Percentiles rank a stretch among this genome's conserved stretches.
Evolutionary conservation across 257 asterid species (phyloP).

Genomic region (Lycium barbarum): DNA sequence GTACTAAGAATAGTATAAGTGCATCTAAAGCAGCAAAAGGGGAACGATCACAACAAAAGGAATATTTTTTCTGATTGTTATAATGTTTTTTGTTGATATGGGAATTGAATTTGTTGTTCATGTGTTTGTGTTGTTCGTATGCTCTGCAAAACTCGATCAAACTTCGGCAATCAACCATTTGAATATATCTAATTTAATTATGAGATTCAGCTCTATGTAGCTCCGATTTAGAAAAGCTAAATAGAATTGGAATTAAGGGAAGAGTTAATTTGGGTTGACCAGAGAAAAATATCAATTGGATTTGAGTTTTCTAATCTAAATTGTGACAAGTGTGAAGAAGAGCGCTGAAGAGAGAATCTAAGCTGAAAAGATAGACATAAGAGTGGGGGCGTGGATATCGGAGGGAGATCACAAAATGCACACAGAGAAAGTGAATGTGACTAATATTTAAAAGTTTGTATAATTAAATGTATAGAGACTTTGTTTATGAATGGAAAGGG

Average conservation of each 20-base stretch:
- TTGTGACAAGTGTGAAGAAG: neutral
- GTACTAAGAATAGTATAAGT: slow-evolving; percentile 44
- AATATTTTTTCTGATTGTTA: slow-evolving; percentile 38
- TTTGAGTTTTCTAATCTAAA: neutral
- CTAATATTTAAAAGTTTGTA: neutral
- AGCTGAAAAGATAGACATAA: slow-evolving; percentile 2
- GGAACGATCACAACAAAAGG: slow-evolving; percentile 49
- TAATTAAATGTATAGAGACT: neutral
- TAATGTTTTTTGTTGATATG: slow-evolving; percentile 23
- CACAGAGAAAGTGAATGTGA: neutral
- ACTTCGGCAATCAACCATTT: slow-evolving; percentile 65
- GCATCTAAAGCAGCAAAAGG: slow-evolving; percentile 58
- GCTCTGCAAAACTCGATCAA: slow-evolving; percentile 66
- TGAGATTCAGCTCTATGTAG: neutral
- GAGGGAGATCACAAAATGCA: slow-evolving; percentile 19
- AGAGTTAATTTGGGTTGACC: neutral
- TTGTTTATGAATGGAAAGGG: neutral
- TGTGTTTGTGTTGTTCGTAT: slow-evolving; percentile 47
- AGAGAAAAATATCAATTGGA: neutral
- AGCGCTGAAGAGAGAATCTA: slow-evolving; percentile 10
- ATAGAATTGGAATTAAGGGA: neutral
- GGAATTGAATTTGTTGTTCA: slow-evolving; percentile 33
- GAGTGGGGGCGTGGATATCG: neutral
- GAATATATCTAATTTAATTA: slow-evolving; percentile 38
- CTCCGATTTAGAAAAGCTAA: neutral